Base-by-base conservation (phyloP, 78 protist genomes). In the Fonticula alba region DNA sequence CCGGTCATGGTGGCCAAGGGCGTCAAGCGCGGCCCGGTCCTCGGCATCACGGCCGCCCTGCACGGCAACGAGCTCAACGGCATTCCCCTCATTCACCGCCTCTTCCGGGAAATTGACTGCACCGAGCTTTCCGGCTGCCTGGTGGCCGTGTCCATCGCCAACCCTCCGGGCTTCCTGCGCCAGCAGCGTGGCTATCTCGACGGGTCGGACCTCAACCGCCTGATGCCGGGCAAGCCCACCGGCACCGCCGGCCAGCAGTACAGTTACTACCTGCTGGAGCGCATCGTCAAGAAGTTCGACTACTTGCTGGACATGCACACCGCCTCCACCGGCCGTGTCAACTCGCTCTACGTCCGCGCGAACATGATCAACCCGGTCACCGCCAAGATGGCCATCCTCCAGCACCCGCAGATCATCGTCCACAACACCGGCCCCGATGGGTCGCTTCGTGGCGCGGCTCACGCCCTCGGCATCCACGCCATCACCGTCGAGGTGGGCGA, bases 31-130 rank as follows among this genome's bases (percentile, higher is more conserved):
- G 77, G 77, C 2, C 74, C 74, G 19, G 22, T 64, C 37, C 47
- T 73, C 10, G 77, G 77, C 37, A 4, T 73, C 32, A 67, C 61
- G 17, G 70, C 72, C 2, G 74, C 67, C 40, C 43, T 73, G 22
- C 77, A 73, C 22, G 77, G 77, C 29, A 73, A 73, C 36, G 77
- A 73, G 19, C 19, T 73, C 64, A 68, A 68, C 29, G 77, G 77
- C 29, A 66, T 73, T 33, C 75, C 72, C 9, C n/a, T 73, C 41
- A 53, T 73, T 19, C 77, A 68, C n/a, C 7, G 52, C 19, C 38
- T 73, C 20, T 41, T 66, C 31, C 3, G 19, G 9, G 53, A 59
- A 6, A 26, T 73, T 9, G 74, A 73, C 56, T 26, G n/a, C 41
- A 7, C 33, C 17, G 19, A 54, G 33, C 52, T 71, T 17, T 7